phyloP scores from a whole-genome alignment of 2,329 filamentous ascomycete species.

The Dactylellina parvicollis region DNA sequence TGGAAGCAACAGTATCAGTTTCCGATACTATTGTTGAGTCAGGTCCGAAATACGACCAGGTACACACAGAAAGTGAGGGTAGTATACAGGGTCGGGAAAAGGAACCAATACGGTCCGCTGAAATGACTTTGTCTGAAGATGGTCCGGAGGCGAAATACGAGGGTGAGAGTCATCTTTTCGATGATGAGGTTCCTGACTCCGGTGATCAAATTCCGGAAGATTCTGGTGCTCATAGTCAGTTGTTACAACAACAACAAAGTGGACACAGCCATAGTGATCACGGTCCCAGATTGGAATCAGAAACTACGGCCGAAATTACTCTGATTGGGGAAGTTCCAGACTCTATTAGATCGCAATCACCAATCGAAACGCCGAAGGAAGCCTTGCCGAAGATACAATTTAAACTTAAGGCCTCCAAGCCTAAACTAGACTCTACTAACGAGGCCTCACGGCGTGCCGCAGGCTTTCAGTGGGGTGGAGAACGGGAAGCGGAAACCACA shows the following conservation, averaged over 20 bases:
- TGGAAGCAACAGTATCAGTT: slow-evolving; percentile 2
- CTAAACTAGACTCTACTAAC: not conserved
- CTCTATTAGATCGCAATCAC: not conserved
- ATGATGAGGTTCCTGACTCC: slow-evolving; percentile 2
- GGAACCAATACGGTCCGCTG: not conserved
- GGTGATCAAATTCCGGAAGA: not conserved
- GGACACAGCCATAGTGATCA: no score
- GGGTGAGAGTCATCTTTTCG: slow-evolving; percentile 20
- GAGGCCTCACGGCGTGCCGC: not conserved
- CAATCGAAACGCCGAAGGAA: not conserved
- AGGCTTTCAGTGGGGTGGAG: slow-evolving; percentile 3
- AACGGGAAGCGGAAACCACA: slow-evolving; percentile 2
- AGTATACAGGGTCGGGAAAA: not conserved
- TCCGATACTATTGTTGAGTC: slow-evolving; percentile 20
- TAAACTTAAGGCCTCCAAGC: not conserved
- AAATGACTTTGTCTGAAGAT: not conserved
- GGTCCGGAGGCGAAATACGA: slow-evolving; percentile 20
- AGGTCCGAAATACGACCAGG: not conserved
- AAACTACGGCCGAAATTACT: no score
- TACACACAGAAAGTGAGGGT: not conserved
- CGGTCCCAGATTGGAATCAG: no score
- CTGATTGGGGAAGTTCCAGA: no score
- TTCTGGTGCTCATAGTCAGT: no score
- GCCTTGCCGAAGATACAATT: not conserved
- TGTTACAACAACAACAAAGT: no score